Percentiles rank a stretch among this genome's conserved stretches.
Conservation (phyloP, 495 filamentous ascomycete genomes). For the Pseudomonodictys pantanalensis region DNA sequence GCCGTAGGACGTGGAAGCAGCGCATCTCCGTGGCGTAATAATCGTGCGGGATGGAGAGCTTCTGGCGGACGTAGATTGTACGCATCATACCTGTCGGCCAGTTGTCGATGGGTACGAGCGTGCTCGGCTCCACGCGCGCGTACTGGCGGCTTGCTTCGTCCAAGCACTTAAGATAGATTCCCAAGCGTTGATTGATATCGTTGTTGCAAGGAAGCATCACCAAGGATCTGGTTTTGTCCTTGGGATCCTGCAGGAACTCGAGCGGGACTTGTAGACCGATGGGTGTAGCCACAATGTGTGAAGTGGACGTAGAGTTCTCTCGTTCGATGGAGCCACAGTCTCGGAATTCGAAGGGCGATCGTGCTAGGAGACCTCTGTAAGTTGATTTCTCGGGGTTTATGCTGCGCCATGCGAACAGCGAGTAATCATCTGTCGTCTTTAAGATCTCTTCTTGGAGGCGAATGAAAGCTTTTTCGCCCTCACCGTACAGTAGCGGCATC, state of each 20-base stretch:
- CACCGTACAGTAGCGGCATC: too few species aligned
- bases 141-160: slow-evolving; percentile 3
- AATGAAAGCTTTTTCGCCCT: slow-evolving; percentile 14
- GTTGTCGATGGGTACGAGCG: background rate
- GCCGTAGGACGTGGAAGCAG: slow-evolving; percentile 5
- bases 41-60: background rate
- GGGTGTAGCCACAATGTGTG: background rate
- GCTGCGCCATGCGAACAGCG: slow-evolving; percentile 20
- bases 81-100: background rate
- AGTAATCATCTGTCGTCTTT: slow-evolving; percentile 10
- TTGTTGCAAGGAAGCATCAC: background rate
- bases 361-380: slow-evolving; percentile 10
- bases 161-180: background rate
- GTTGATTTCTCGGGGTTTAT: background rate
- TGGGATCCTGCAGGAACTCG: background rate
- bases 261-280: background rate
- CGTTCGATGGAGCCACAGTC: background rate
- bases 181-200: background rate
- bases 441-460: slow-evolving; percentile 24
- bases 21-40: background rate
- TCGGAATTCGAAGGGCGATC: slow-evolving; percentile 11
- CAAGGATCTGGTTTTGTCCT: background rate
- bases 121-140: background rate
- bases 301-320: background rate
- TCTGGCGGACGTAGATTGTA: slow-evolving; percentile 7